Base-by-base conservation (phyloP, 2,329 filamentous ascomycete genomes). In the Aspergillus thermomutatus region DNA sequence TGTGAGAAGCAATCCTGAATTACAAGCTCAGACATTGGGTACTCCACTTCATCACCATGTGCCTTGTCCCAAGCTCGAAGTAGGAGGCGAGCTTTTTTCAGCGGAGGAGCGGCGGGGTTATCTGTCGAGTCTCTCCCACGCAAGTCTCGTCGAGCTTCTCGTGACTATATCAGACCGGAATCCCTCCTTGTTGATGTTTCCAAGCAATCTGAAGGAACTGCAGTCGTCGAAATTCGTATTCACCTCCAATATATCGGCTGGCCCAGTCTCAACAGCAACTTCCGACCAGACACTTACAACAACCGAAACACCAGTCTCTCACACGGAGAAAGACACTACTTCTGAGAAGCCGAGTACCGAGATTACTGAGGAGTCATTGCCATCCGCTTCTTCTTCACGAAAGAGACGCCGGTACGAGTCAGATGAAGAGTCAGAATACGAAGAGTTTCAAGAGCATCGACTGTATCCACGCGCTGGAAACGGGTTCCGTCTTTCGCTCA, bases 161-260 rank as follows among this genome's bases (percentile, higher is more conserved):
- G 77, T 90, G 57, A 81, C 83, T 60, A 80, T 85, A 56, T 83
- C 83, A 27, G 81, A 82, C 49, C 72, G 83, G 2, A 80, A 89
- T 58, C 87, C 88, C 2, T 81, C 86, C 53, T 76, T 92, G 5
- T 83, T 87, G 4, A 77, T 92, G 52, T 91, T 90, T 65, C 81
- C 80, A 48, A 64, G 60, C 61, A 75, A 70, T 50, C 66, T 70
- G 59, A 66, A 41, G 43, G 60, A 62, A 31, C 62, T 63, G 50
- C 66, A 52, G 27, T 57, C 47, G 31, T 69, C 67, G 8, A 65
- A 67, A 28, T 68, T 71, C 50, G 50, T 58, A 8, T 56, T 54
- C 48, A 47, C 57, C 11, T 52, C 60, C 21, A 59, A 55, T 47
- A 56, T 41, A 7, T 27, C 53, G 41, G 52, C 56, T 25, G n/a